phyloP scores from a whole-genome alignment of 1,284 basidiomycete species.

The Leucoagaricus sp. region DNA sequence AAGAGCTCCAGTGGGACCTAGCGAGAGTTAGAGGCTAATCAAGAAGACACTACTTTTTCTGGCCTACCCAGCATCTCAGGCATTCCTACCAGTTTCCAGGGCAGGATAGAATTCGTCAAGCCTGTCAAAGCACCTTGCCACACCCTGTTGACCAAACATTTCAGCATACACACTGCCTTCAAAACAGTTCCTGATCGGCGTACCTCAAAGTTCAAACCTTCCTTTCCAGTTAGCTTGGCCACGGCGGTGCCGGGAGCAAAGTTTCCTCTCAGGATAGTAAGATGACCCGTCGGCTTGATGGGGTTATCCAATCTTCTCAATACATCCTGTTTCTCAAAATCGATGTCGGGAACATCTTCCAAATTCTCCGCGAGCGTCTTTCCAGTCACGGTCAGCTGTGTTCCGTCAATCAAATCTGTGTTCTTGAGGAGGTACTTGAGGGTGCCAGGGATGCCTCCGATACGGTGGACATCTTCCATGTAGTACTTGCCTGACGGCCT shows the following conservation, averaged over 20 bases:
- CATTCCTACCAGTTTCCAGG: slow-evolving; percentile 87
- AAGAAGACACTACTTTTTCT: not conserved
- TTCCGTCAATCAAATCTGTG: slow-evolving; percentile 87
- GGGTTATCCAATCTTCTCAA: slow-evolving; percentile 80
- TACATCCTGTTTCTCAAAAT: slow-evolving; percentile 83
- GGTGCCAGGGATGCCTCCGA: slow-evolving; percentile 85
- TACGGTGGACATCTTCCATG: slow-evolving; percentile 95
- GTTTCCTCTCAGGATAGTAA: slow-evolving; percentile 90
- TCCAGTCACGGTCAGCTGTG: slow-evolving; percentile 91
- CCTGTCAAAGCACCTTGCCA: slow-evolving; percentile 76
- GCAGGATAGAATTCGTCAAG: slow-evolving; percentile 85
- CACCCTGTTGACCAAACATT: slow-evolving; percentile 44
- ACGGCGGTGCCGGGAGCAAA: slow-evolving; percentile 91
- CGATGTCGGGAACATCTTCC: slow-evolving; percentile 74
- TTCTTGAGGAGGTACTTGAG: slow-evolving; percentile 88
- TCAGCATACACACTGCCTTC: not conserved
- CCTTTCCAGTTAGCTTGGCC: slow-evolving; percentile 96
- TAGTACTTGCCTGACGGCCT: slow-evolving; percentile 93
- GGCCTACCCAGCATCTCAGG: slow-evolving; percentile 74
- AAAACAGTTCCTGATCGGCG: slow-evolving; percentile 16
- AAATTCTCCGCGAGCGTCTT: slow-evolving; percentile 94
- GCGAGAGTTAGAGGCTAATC: slow-evolving; percentile 15
- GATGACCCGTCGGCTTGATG: slow-evolving; percentile 91
- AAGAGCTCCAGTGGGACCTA: slow-evolving; percentile 85
- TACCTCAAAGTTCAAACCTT: slow-evolving; percentile 86